Evolutionary conservation across 108 stramenopile species (phyloP), one percentile per base, ranked within the genome.

Genomic region (Nannochloropsis salina): DNA sequence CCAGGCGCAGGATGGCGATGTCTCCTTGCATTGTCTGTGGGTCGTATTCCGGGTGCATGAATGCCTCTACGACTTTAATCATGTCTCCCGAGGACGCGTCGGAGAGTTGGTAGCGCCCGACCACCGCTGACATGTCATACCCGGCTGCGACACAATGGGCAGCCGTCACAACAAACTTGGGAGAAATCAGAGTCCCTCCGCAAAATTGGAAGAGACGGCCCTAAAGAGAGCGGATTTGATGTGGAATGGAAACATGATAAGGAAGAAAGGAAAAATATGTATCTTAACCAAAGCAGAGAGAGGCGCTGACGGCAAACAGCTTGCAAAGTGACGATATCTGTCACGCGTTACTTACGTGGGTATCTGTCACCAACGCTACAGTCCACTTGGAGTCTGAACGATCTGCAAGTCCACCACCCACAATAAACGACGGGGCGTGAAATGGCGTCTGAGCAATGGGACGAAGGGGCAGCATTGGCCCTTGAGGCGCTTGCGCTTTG

Each of bases 161-260:
- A n/a, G 61, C 61, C 20, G 61, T 74, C 20, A 74, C 61, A 15
- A 74, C 61, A n/a, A 74, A 74, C n/a, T 74, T 74, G 61, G 61
- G 61, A 6, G 61, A 15, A 74, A 74, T n/a, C 61, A 74, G 61
- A 74, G 61, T 74, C 20, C 61, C 61, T 4, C 61, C 61, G 61
- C 61, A 74, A n/a, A 74, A 74, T 74, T 74, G 61, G 8, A 74
- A 74, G 61, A 74, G 61, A n/a, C 61, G 61, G 61, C 61, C 61
- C 61, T 74, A 6, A 12, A 8, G 61, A n/a, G 61, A n/a, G 8
- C n/a, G 61, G 8, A 4, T 15, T 15, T 3, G 61, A n/a, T 74
- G 61, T 15, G 61, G 15, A 6, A 31, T 31, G 31, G 31, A 31
- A 31, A 31, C 31, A 31, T 31, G 61, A 2, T 8, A n/a, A 74